Percentiles rank a stretch among this genome's conserved stretches.
These are phyloP conservation scores for Zasmidium citrigriseum DNA, from an alignment of 2,329 filamentous ascomycete species.

Conservation along the genomic window DNA sequence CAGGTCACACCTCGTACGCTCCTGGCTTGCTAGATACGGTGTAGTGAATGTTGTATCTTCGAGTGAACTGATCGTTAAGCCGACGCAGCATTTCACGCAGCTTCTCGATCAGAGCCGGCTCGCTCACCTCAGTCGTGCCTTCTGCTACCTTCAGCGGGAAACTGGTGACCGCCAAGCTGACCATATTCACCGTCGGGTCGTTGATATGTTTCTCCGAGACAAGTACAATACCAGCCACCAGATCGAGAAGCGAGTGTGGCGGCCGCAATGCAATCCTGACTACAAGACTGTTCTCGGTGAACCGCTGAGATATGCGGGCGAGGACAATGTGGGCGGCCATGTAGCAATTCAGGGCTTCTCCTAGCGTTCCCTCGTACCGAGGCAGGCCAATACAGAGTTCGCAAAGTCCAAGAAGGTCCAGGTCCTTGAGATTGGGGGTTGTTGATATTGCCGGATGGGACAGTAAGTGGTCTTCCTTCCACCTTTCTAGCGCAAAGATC, in stretches of 20 bases:
- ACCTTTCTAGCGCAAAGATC: slow-evolving; percentile 8
- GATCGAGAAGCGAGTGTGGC: slow-evolving; percentile 7
- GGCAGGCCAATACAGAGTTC: background rate
- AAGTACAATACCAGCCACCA: slow-evolving; percentile 9
- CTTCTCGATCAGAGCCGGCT: background rate
- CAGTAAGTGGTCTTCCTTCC: slow-evolving; percentile 9
- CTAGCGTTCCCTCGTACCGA: slow-evolving; percentile 7
- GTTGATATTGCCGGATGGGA: slow-evolving; percentile 1
- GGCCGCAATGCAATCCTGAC: slow-evolving; percentile 6
- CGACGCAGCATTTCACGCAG: background rate
- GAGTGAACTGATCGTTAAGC: slow-evolving; percentile 2
- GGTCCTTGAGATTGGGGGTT: background rate
- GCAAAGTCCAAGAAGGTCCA: slow-evolving; percentile 10
- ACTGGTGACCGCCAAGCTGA: slow-evolving; percentile 10
- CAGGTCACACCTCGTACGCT: background rate
- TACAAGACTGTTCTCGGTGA: slow-evolving; percentile 9
- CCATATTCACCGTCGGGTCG: background rate
- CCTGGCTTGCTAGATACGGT: background rate
- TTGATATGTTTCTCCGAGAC: slow-evolving; percentile 12
- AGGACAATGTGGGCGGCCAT: slow-evolving; percentile 11
- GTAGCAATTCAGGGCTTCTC: slow-evolving; percentile 14
- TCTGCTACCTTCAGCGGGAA: slow-evolving; percentile 12
- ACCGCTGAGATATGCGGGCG: slow-evolving; percentile 4
- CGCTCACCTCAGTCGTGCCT: slow-evolving; percentile 6
- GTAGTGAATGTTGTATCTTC: slow-evolving; percentile 10